These are phyloP conservation scores for Cordyceps cateniannulata DNA, from an alignment of 2,329 filamentous ascomycete genomes.

Conservation along the genomic window DNA sequence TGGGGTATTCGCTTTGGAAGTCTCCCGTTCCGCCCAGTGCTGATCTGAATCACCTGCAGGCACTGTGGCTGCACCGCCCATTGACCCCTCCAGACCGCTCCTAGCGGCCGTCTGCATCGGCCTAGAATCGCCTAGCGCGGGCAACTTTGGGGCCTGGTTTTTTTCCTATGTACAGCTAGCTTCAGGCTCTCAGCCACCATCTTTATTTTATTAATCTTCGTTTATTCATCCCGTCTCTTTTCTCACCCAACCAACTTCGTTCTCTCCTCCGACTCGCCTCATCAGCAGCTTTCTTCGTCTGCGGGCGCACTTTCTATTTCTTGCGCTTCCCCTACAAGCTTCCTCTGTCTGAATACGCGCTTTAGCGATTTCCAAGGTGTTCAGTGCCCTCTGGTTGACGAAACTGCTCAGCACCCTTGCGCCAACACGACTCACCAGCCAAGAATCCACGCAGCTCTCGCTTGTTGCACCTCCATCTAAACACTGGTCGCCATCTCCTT, in stretches of 20 bases:
- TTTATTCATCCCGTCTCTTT: not conserved
- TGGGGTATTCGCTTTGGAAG: too few relatives aligned
- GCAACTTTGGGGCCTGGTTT: constrained; percentile 15
- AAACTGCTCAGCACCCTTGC: not conserved
- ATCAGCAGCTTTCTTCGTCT: not conserved
- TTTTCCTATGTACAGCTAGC: not conserved
- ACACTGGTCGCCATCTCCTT: not conserved
- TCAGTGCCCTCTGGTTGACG: not conserved
- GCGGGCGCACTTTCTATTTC: not conserved
- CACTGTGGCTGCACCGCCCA: not conserved
- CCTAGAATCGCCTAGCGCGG: constrained; percentile 18
- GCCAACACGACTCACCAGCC: not conserved
- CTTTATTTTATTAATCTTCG: constrained; percentile 3
- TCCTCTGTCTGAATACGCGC: not conserved
- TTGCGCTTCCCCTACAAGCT: not conserved
- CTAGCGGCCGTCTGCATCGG: not conserved
- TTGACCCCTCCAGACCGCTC: constrained; percentile 3
- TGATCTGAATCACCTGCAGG: not conserved
- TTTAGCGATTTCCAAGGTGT: not conserved
- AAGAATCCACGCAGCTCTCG: not conserved
- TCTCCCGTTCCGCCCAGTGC: too few relatives aligned
- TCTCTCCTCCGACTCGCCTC: not conserved
- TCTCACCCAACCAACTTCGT: not conserved
- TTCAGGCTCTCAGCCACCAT: constrained; percentile 9
- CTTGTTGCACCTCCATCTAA: not conserved